phyloP scores from a whole-genome alignment of 2,329 filamentous ascomycete species.

The Penicillium sp. region DNA sequence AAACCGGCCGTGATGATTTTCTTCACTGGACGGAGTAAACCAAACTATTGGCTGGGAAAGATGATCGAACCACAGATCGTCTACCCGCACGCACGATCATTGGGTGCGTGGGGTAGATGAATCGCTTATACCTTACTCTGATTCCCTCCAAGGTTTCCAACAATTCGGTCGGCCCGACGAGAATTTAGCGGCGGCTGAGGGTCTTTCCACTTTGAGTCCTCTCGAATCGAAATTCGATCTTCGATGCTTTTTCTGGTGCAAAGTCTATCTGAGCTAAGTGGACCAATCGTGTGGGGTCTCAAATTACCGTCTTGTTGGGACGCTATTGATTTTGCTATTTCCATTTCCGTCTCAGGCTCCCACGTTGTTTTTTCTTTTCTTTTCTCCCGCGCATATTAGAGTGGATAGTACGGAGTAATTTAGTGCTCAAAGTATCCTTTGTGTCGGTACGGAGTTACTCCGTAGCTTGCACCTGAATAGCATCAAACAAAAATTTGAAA shows the following conservation, averaged over 20 bases:
- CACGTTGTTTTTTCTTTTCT: neutral
- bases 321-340: slow-evolving; percentile 2
- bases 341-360: neutral
- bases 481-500: no score
- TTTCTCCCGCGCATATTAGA: no score
- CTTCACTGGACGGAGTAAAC: neutral
- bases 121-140: slow-evolving; percentile 1
- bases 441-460: no score
- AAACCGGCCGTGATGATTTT: neutral
- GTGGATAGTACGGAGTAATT: no score
- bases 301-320: neutral
- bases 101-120: neutral
- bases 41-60: neutral
- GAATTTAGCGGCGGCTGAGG: slow-evolving; percentile 17
- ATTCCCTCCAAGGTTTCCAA: neutral
- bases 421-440: no score
- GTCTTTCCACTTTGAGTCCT: neutral
- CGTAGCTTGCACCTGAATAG: no score
- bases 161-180: neutral
- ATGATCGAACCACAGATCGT: neutral
- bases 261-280: slow-evolving; percentile 15
- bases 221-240: neutral
- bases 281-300: slow-evolving; percentile 4
- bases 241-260: neutral
- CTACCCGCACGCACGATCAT: neutral